These are phyloP conservation scores for Fusarium fujikuroi DNA, from an alignment of 2,329 filamentous ascomycete species.

Conservation along the genomic window DNA sequence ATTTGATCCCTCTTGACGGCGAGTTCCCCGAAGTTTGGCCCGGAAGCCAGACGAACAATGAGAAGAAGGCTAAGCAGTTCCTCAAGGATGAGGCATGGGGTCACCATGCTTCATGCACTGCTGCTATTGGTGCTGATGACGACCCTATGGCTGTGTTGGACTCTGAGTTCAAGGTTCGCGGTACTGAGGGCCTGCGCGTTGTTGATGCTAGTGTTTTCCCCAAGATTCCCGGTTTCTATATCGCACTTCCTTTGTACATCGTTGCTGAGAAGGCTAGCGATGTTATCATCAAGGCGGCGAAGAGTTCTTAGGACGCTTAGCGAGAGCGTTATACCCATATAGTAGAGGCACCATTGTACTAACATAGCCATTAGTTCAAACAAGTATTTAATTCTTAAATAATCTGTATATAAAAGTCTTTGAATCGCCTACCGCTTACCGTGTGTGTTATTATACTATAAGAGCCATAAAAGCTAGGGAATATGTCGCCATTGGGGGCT, in stretches of 20 bases:
- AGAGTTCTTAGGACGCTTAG: neutral
- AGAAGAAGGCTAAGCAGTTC: conserved; percentile 43
- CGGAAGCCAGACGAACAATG: conserved; percentile 52
- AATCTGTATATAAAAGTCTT: neutral
- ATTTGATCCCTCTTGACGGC: conserved; percentile 27
- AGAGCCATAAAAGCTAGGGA: no score
- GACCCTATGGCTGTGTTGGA: conserved; percentile 58
- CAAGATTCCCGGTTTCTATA: conserved; percentile 40
- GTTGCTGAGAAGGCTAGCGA: conserved; percentile 67
- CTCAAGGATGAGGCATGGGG: conserved; percentile 48
- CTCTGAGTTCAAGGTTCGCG: conserved; percentile 65
- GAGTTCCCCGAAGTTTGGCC: conserved; percentile 43
- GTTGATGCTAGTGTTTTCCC: conserved; percentile 69
- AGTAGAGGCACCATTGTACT: neutral
- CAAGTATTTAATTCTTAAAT: neutral
- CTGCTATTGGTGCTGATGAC: conserved; percentile 45
- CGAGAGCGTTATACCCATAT: rapidly evolving
- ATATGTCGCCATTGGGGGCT: no score
- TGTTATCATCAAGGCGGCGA: conserved; percentile 44
- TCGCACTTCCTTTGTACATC: conserved; percentile 46
- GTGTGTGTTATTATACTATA: no score
- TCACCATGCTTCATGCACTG: conserved; percentile 50
- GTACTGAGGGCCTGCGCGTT: conserved; percentile 65
- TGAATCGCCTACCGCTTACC: rapidly evolving
- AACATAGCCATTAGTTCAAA: no score